Percentiles rank a stretch among this genome's conserved stretches.
Conservation (phyloP, 192 early-diverging fungal genomes). For the Podila clonocystis region DNA sequence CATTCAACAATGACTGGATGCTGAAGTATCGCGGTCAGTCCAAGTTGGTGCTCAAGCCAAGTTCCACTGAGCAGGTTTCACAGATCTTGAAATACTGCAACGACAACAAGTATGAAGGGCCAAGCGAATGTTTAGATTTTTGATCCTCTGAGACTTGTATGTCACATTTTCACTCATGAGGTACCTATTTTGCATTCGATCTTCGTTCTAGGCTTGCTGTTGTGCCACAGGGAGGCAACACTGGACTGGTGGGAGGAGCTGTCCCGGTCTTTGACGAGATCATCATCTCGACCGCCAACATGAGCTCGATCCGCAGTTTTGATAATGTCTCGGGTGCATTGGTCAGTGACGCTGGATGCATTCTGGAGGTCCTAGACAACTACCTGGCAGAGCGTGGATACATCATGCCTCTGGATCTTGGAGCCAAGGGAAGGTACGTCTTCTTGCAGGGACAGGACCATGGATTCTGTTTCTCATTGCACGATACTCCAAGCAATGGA, state of each 20-base stretch:
- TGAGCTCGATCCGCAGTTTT: slow-evolving; percentile 83
- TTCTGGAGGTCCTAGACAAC: slow-evolving; percentile 91
- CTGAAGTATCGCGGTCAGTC: slow-evolving; percentile 93
- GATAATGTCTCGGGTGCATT: slow-evolving; percentile 86
- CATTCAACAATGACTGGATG: slow-evolving; percentile 95
- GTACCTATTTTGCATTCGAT: background rate
- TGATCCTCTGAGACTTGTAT: background rate
- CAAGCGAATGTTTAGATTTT: too few relatives aligned
- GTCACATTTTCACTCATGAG: background rate
- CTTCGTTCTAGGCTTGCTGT: slow-evolving; percentile 76
- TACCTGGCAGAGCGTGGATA: slow-evolving; percentile 86
- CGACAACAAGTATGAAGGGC: slow-evolving; percentile 61
- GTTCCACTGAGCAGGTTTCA: slow-evolving; percentile 85
- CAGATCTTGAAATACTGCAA: slow-evolving; percentile 91
- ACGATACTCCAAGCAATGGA: background rate
- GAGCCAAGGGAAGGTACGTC: slow-evolving; percentile 76
- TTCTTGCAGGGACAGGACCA: background rate
- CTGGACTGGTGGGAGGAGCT: slow-evolving; percentile 94
- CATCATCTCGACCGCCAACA: slow-evolving; percentile 80
- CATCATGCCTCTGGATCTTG: slow-evolving; percentile 95
- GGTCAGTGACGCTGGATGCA: slow-evolving; percentile 91
- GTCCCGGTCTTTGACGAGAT: slow-evolving; percentile 98
- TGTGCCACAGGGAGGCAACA: slow-evolving; percentile 99
- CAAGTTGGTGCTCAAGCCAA: slow-evolving; percentile 85
- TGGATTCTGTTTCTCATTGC: too few relatives aligned